Conservation (phyloP, 306 rosid species). For the Phaseolus lunatus region DNA sequence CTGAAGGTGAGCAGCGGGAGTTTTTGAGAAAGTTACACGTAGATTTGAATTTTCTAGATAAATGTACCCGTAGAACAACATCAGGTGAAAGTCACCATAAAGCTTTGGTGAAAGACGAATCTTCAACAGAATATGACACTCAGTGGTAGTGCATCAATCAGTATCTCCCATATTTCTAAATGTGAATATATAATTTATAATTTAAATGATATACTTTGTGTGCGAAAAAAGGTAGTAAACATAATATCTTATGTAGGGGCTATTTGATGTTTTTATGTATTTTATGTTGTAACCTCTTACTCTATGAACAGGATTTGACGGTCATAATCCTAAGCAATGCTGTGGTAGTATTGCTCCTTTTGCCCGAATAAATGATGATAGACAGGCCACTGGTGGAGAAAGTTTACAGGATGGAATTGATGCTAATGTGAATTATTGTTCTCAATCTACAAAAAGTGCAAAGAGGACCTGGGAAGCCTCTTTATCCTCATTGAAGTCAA, state of each 20-base stretch:
- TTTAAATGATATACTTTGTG: not conserved
- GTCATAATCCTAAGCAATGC: slow-evolving; percentile 42
- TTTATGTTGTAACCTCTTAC: slow-evolving; percentile 20
- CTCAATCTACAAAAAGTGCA: slow-evolving; percentile 57
- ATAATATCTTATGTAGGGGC: slow-evolving; percentile 23
- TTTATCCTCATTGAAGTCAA: slow-evolving; percentile 84
- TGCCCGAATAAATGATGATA: slow-evolving; percentile 42
- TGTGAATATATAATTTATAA: not conserved
- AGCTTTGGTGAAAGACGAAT: slow-evolving; percentile 45
- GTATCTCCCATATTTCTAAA: slow-evolving; percentile 2
- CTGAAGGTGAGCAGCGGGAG: slow-evolving; percentile 45
- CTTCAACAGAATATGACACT: slow-evolving; percentile 45
- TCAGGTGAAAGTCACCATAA: slow-evolving; percentile 46
- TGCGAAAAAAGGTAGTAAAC: not conserved
- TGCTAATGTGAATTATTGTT: slow-evolving; percentile 49
- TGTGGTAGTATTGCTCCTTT: slow-evolving; percentile 46
- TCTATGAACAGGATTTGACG: slow-evolving; percentile 48
- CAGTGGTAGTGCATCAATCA: slow-evolving; percentile 48
- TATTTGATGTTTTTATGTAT: slow-evolving; percentile 25
- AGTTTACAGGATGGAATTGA: slow-evolving; percentile 48
- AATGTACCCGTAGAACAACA: slow-evolving; percentile 33
- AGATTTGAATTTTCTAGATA: slow-evolving; percentile 47
- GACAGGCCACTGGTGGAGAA: slow-evolving; percentile 40
- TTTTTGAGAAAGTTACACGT: slow-evolving; percentile 38
- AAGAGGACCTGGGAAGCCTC: slow-evolving; percentile 92